These are phyloP conservation scores for Aureobasidium lini DNA, from an alignment of 2,329 filamentous ascomycete species.

Conservation along the genomic window DNA sequence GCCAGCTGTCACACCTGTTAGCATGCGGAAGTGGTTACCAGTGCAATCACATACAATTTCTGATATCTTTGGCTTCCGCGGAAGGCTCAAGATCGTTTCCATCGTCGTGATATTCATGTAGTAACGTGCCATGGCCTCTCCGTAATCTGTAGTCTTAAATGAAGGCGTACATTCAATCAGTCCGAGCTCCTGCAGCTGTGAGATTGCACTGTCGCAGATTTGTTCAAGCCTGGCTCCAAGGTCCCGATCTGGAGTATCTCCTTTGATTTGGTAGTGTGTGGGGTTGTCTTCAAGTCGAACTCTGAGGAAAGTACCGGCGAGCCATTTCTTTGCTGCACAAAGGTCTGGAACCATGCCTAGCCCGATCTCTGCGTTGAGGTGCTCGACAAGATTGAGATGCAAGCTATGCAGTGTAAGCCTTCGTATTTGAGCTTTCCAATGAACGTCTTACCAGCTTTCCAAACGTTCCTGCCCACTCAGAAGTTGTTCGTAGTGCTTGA, in stretches of 20 bases:
- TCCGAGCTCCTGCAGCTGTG: conserved; percentile 51
- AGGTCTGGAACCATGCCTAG: conserved; percentile 63
- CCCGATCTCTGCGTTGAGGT: conserved; percentile 76
- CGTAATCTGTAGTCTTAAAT: conserved; percentile 62
- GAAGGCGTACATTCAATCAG: conserved; percentile 45
- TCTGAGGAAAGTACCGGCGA: conserved; percentile 69
- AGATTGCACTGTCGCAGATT: conserved; percentile 64
- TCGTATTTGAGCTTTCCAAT: not conserved
- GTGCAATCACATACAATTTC: conserved; percentile 53
- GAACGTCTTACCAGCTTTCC: conserved; percentile 54
- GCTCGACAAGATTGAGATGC: conserved; percentile 72
- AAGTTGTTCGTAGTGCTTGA: conserved; percentile 62
- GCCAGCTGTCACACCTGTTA: conserved; percentile 47
- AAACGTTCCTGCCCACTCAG: conserved; percentile 64
- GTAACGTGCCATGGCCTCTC: conserved; percentile 74
- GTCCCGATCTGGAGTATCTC: conserved; percentile 40
- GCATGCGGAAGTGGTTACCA: not conserved
- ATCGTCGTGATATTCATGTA: conserved; percentile 76
- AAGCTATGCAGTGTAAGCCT: conserved; percentile 39
- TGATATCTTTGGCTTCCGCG: conserved; percentile 52
- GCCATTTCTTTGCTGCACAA: conserved; percentile 62
- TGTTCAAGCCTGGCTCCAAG: conserved; percentile 59
- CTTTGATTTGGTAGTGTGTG: conserved; percentile 58
- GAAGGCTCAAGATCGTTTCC: conserved; percentile 59
- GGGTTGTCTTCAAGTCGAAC: conserved; percentile 67